Percentiles rank a stretch among this genome's conserved stretches.
Conservation (phyloP, 108 stramenopile species). For the Nannochloropsis oceanica region DNA sequence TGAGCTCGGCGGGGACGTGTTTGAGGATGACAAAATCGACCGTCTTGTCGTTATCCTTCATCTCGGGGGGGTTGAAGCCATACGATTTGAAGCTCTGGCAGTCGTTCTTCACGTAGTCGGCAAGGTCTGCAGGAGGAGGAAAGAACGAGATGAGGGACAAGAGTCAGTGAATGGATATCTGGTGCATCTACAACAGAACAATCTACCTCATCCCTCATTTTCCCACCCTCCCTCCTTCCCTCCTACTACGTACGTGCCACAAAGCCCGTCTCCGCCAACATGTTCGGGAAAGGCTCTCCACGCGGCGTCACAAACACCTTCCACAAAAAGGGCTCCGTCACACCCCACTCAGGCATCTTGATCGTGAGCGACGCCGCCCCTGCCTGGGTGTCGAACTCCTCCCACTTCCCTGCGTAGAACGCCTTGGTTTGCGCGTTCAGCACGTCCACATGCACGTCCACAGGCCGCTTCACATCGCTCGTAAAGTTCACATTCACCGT, state of each 20-base stretch:
- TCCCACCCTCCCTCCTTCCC: no score
- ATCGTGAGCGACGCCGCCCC: neutral
- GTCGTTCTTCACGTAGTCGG: neutral
- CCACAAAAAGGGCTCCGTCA: neutral
- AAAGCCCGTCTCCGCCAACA: neutral
- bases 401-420: neutral
- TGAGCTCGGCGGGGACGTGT: neutral
- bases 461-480: neutral
- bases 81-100: neutral
- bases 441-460: neutral
- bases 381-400: neutral
- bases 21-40: neutral
- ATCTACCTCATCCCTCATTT: neutral
- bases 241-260: neutral
- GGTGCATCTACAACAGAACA: neutral
- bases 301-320: neutral
- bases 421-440: neutral
- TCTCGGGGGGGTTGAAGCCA: neutral
- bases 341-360: neutral
- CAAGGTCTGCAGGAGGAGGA: neutral
- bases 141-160: neutral
- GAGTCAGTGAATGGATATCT: neutral
- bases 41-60: neutral
- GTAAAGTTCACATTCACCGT: neutral
- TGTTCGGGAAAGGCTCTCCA: neutral